Base-by-base conservation (phyloP, 805 yeast species). In the Sporopachydermia lactativora region DNA sequence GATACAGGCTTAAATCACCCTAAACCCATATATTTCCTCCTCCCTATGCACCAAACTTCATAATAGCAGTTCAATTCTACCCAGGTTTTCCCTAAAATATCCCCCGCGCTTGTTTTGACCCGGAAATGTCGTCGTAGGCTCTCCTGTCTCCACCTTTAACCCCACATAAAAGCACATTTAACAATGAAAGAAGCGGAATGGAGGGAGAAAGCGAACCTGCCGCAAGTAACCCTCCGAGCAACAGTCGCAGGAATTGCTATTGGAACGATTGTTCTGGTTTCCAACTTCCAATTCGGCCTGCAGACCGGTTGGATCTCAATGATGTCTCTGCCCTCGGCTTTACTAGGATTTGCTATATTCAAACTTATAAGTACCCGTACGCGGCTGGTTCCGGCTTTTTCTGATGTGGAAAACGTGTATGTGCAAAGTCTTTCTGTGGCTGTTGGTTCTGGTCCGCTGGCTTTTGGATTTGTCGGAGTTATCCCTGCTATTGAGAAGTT, bases 301-400 rank as follows among this genome's bases (percentile, higher is more conserved):
- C 98, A 89, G 55, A 89, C 96, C 0, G 98, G 98, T 2, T 89
- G 98, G 98, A 96, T 92, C 4, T 85, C 96, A 6, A 89, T 89
- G 98, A 92, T 89, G 98, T 82, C 95, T 16, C 64, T 89, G 41
- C 97, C 98, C 0, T 80, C 95, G 3, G 96, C 97, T 0, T 59
- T 89, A 40, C 60, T 89, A 17, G 96, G 94, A 0, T 88, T 76
- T 56, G 81, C 96, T 1, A 63, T 81, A 15, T 89, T 88, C 64
- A 83, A 77, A 49, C 61, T 74, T 3, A 50, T 79, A 2, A 64
- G 66, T 17, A 39, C 13, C 13, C 31, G n/a, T 8, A 24, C 31
- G 47, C 1, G 42, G 47, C 3, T 68, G 8, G 47, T 49, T 4
- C 58, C 58, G 31, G 76, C 77, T 1, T 74, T 75, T 51, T 73